Evolutionary conservation across 1,284 basidiomycete genomes (phyloP).

Genomic region (Amylostereum chailletii): DNA sequence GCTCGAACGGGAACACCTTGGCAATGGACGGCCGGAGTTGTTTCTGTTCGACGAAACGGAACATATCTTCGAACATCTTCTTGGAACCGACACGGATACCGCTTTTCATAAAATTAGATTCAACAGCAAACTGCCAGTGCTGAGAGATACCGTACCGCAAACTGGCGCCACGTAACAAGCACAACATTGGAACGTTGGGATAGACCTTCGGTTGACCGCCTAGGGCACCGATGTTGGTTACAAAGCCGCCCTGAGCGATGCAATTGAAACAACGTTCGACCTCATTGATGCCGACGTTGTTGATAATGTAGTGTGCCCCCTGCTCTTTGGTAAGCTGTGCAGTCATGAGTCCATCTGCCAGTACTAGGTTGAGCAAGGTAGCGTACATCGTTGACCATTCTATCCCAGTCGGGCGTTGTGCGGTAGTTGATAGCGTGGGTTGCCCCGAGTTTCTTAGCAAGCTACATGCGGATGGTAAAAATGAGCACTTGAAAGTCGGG

Average conservation of each 20-base stretch:
- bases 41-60: conserved; percentile 19
- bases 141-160: not conserved
- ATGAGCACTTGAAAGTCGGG: not conserved
- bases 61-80: conserved; percentile 24
- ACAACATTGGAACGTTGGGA: not conserved
- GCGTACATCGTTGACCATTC: conserved; percentile 21
- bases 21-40: conserved; percentile 25
- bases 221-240: conserved; percentile 17
- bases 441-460: conserved; percentile 23
- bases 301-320: conserved; percentile 12
- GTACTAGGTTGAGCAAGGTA: not conserved
- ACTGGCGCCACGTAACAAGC: not conserved
- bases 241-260: conserved; percentile 11
- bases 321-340: conserved; percentile 3
- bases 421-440: conserved; percentile 30
- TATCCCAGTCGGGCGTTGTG: conserved; percentile 18
- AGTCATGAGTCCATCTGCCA: too few species aligned
- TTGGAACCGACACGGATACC: not conserved
- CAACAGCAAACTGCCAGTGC: not conserved
- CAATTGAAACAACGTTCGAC: conserved; percentile 9
- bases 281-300: conserved; percentile 16
- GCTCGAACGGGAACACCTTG: conserved; percentile 27
- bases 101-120: not conserved
- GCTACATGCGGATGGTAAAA: not conserved
- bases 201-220: not conserved